Conservation (phyloP, 306 rosid genomes). For the Quercus berberidifolia region DNA sequence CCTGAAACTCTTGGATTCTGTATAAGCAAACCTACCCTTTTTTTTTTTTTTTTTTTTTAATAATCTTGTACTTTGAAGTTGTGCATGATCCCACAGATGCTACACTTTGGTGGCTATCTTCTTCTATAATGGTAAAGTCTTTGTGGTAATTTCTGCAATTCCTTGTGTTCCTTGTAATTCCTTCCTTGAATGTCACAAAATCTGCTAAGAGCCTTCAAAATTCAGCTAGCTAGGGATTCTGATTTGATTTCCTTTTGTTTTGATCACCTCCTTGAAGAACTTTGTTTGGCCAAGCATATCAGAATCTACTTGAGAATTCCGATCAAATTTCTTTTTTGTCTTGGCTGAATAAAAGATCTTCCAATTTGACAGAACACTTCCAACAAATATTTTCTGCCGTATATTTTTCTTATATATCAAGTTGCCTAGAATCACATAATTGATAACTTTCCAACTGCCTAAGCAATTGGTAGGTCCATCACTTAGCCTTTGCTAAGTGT, state of each 20-base stretch:
- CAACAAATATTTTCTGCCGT: not conserved
- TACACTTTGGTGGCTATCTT: not conserved
- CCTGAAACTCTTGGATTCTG: not conserved
- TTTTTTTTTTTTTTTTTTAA: not conserved
- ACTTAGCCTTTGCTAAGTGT: conserved; percentile 3
- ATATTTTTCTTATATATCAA: not conserved
- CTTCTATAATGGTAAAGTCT: not conserved
- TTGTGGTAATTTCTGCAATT: too few species aligned
- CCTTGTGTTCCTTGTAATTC: too few species aligned
- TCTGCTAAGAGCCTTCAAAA: too few species aligned
- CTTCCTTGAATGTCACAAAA: too few species aligned
- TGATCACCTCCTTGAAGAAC: too few species aligned
- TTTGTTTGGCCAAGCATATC: too few species aligned
- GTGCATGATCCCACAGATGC: not conserved
- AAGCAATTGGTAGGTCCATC: not conserved
- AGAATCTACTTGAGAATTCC: too few species aligned
- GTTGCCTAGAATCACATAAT: not conserved
- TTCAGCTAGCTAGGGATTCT: too few species aligned
- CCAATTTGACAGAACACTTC: not conserved
- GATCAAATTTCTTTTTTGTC: too few species aligned
- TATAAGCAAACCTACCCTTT: not conserved
- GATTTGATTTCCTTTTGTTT: too few species aligned
- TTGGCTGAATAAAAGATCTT: too few species aligned
- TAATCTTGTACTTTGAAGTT: not conserved
- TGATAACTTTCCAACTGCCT: not conserved